Base-by-base conservation (phyloP, 163 green algal species). In the Picocystis sp. region DNA sequence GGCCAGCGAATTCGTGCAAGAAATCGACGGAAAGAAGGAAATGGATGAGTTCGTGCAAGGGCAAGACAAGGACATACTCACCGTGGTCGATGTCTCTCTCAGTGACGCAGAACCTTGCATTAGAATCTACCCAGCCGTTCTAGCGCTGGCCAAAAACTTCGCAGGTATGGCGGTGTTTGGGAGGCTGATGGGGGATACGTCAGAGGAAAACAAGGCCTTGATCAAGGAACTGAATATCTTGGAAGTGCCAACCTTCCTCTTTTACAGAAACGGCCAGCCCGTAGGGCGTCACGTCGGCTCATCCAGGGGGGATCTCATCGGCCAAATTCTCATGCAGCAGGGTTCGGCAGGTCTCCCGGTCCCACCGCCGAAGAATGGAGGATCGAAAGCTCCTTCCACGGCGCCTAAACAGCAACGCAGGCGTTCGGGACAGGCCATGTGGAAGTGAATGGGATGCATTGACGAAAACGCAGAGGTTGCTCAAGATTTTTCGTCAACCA, bases 231-330 rank as follows among this genome's bases (percentile, higher is more conserved):
- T 75, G 11, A 19, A 47, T 19, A 25, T 74, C 17, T 23, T 74
- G 43, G 69, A 89, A 71, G 82, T 92, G 58, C 82, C 82, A 21
- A 89, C 80, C 11, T 93, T 93, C 60, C 43, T 93, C 0, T 93
- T 92, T 52, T 89, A 79, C 62, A 69, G 77, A 47, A 51, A 25
- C 13, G 79, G 80, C 38, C 69, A 78, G 55, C 56, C 72, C 48
- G 69, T 80, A 21, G 77, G 72, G 3, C 66, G 78, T 2, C 82
- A 89, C 57, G 80, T 90, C 22, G 80, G 80, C 35, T 71, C 58
- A 55, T 73, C 60, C 45, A 67, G 80, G 22, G 82, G 67, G 13
- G 82, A 92, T 66, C 61, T 92, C 10, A 92, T 92, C 14, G 82
- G 82, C 13, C 70, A 87, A 55, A 92, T 92, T 54, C 61, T 92